Base-by-base conservation (phyloP, 2,329 filamentous ascomycete genomes). In the Scopulariopsis brevicaulis region DNA sequence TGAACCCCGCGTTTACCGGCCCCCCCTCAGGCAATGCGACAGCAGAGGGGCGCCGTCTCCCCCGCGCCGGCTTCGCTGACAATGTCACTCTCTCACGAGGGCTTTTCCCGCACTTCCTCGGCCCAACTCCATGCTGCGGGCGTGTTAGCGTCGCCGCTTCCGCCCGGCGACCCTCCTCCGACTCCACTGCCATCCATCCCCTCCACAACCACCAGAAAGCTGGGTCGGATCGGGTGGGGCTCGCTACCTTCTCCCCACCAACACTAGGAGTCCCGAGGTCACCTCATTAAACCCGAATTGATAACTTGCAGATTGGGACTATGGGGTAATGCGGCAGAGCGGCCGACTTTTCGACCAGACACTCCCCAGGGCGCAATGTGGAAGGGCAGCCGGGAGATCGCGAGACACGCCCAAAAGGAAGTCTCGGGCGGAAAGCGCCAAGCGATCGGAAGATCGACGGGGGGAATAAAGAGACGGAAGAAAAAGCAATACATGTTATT, bases 221-320 rank as follows among this genome's bases (percentile, higher is more conserved):
- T 50, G 46, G 46, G 46, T 50, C 46, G 22, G 46, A 50, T 18
- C 18, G 11, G 22, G 46, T 50, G 46, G 46, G 46, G 46, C 14
- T 20, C 18, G 12, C 20, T 24, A 11, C 46, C 20, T 6, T 6
- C 34, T 53, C 34, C 48, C 56, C 56, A 58, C 55, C n/a, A 22
- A 55, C 22, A 40, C 32, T 35, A 35, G 37, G 20, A 22, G 32
- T 22, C 22, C 32, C 28, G 10, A 56, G 20, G 50, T 53, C 50
- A 58, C 56, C 48, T 54, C 55, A 58, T 58, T 58, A 58, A 58
- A 25, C 56, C 56, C 56, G 35, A 58, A 58, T 25, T 4, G 48
- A 58, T 46, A 53, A 43, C 51, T 53, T 54, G 56, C 56, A 58
- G 56, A 15, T 43, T 46, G 37, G 56, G 56, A 28, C n/a, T 53